phyloP scores from a whole-genome alignment of 768 basidiomycete species.

The Termitomyces sp. region DNA sequence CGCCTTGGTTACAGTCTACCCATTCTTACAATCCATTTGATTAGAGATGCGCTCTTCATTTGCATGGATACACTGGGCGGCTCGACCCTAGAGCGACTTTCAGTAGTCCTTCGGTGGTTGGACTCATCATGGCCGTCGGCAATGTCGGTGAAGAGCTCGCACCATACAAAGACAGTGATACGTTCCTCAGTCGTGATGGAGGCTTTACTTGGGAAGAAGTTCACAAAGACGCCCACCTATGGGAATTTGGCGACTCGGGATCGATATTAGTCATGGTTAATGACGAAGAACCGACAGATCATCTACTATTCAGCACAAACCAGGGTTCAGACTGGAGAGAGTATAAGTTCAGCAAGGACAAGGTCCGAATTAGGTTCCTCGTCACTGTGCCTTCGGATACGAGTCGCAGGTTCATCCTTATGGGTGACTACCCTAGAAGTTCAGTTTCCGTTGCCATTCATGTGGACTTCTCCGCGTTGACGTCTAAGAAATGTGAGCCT shows the following conservation, averaged over 20 bases:
- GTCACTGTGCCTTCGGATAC: slow-evolving; percentile 89
- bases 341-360: slow-evolving; percentile 74
- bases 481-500: slow-evolving; percentile 63
- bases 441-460: slow-evolving; percentile 65
- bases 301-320: slow-evolving; percentile 83
- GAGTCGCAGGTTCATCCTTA: slow-evolving; percentile 83
- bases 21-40: background rate
- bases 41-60: slow-evolving; percentile 79
- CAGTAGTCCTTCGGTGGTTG: slow-evolving; percentile 87
- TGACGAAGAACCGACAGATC: slow-evolving; percentile 90
- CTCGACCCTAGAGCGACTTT: slow-evolving; percentile 87
- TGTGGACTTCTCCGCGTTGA: slow-evolving; percentile 82
- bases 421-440: slow-evolving; percentile 55
- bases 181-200: slow-evolving; percentile 93
- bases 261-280: slow-evolving; percentile 91
- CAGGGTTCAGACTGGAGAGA: slow-evolving; percentile 86
- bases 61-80: slow-evolving; percentile 96
- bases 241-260: slow-evolving; percentile 98
- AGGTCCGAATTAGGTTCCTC: slow-evolving; percentile 68
- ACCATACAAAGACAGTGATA: slow-evolving; percentile 83
- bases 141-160: slow-evolving; percentile 86
- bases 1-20: background rate
- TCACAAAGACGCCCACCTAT: slow-evolving; percentile 95
- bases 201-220: slow-evolving; percentile 99
- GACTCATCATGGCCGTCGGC: slow-evolving; percentile 93